Conservation (phyloP, 345 rosid species). For the Aurinia saxatilis region DNA sequence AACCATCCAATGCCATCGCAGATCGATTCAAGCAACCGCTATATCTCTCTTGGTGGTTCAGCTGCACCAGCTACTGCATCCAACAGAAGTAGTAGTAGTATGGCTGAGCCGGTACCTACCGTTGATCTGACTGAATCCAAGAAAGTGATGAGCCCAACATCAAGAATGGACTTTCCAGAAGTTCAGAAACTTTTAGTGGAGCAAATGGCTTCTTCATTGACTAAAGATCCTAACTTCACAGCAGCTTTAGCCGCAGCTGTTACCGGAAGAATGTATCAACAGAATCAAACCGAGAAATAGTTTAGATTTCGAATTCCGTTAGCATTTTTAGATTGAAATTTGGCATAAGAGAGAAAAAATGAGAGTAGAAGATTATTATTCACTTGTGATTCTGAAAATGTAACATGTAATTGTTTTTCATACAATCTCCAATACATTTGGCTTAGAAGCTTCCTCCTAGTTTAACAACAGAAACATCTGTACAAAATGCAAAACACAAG, state of each 20-base stretch:
- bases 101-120: conserved; percentile 44
- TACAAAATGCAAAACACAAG: conserved; percentile 12
- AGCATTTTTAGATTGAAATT: conserved; percentile 11
- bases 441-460: conserved; percentile 14
- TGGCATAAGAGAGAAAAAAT: neutral
- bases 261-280: conserved; percentile 66
- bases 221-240: conserved; percentile 90
- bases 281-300: conserved; percentile 39
- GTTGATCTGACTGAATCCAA: conserved; percentile 16
- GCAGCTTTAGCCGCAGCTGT: conserved; percentile 95
- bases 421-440: conserved; percentile 23
- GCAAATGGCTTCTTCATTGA: conserved; percentile 90
- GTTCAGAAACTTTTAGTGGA: conserved; percentile 67
- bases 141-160: conserved; percentile 23
- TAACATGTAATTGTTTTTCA: conserved; percentile 17
- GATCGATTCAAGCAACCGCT: conserved; percentile 45
- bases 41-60: conserved; percentile 20
- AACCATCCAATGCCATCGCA: conserved; percentile 77
- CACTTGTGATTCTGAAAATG: conserved; percentile 16
- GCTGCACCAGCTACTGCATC: conserved; percentile 36
- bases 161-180: conserved; percentile 55
- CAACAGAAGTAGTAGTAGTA: conserved; percentile 22
- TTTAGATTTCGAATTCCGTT: conserved; percentile 11
- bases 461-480: conserved; percentile 11
- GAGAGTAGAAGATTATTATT: conserved; percentile 5